Evolutionary conservation across 306 rosid species (phyloP).

Genomic region (Sindora glabra): DNA sequence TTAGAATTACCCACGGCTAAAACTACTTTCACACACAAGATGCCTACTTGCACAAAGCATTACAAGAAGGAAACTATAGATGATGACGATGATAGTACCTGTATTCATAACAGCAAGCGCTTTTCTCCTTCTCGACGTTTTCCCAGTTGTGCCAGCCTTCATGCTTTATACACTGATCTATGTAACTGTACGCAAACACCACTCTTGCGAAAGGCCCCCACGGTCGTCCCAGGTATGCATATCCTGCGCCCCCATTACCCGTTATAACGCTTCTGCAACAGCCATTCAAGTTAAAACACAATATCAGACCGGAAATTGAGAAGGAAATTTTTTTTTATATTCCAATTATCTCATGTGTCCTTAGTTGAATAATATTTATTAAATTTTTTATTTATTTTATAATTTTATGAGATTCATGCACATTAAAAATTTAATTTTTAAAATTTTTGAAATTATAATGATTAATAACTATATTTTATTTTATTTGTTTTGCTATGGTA

Average conservation of each 20-base stretch:
- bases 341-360: too few relatives aligned
- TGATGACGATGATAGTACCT: slow-evolving; percentile 53
- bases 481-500: too few relatives aligned
- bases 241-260: slow-evolving; percentile 53
- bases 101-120: slow-evolving; percentile 75
- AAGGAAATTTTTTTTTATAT: too few relatives aligned
- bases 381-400: too few relatives aligned
- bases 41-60: background rate
- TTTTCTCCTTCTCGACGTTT: slow-evolving; percentile 62
- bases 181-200: slow-evolving; percentile 62
- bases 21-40: background rate
- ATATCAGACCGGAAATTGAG: background rate
- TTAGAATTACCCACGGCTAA: too few relatives aligned
- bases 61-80: slow-evolving; percentile 9
- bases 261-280: slow-evolving; percentile 72
- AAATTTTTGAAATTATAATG: too few relatives aligned
- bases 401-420: too few relatives aligned
- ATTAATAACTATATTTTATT: too few relatives aligned
- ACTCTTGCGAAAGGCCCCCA: slow-evolving; percentile 97
- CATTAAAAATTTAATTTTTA: too few relatives aligned
- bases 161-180: slow-evolving; percentile 66
- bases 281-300: background rate
- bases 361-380: too few relatives aligned
- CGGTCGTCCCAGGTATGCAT: slow-evolving; percentile 69
- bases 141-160: slow-evolving; percentile 89